Base-by-base conservation (phyloP, 805 yeast species). In the Candida patagonica region DNA sequence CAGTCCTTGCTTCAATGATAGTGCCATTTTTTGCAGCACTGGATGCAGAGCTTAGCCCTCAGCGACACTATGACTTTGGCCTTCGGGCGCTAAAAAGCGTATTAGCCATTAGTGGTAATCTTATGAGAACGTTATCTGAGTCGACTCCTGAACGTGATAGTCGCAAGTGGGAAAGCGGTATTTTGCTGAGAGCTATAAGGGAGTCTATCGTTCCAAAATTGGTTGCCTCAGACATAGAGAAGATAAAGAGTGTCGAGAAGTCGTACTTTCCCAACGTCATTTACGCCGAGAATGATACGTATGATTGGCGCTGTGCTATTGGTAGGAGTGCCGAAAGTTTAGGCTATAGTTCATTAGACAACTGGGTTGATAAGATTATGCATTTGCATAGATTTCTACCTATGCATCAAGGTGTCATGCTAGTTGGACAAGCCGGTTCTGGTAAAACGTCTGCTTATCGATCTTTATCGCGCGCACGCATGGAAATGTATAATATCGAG, bases 31-130 rank as follows among this genome's bases (percentile, higher is more conserved):
- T 85, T 45, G 44, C 45, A 1, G 54, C 53, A 1, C 55, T 89
- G n/a, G 52, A 56, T 2, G n/a, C 12, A 0, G 37, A 42, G 0
- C 58, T 75, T 9, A 67, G 82, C 0, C 17, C 44, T 0, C 95
- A 85, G 52, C 53, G 58, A 4, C 96, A 89, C 54, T 89, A 89
- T 50, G 96, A 89, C 52, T 89, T 89, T 69, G 95, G 96, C 0
- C 61, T 89, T 31, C 68, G 97, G 43, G 78, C 95, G 0, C 57
- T 89, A 42, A 89, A 88, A 52, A 68, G 76, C 27, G 73, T 79
- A 1, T 56, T 89, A 13, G 59, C 65, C 6, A 71, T 70, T 40
- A 77, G 88, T 47, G 84, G 86, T 2, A 46, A 53, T 12, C 48
- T 73, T 7, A 65, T 60, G 42, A 56, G 71, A 36, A 35, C 36